Evolutionary conservation across 2,329 filamentous ascomycete species (phyloP).

Genomic region (Venturiaceae sp.): DNA sequence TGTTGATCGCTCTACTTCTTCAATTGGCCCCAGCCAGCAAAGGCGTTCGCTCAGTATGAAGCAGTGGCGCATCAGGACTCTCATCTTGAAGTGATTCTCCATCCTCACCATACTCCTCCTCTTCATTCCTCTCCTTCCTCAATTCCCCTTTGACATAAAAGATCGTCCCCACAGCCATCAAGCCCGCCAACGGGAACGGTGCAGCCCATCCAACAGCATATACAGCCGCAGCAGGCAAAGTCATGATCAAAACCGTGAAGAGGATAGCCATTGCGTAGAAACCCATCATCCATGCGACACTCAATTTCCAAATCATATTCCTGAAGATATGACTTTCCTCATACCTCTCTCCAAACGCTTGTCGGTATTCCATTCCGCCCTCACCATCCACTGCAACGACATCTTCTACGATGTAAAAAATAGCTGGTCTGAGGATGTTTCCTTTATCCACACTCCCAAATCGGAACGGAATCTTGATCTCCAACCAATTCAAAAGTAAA

Average conservation of each 20-base stretch:
- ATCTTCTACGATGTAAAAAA: constrained; percentile 59
- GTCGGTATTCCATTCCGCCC: constrained; percentile 44
- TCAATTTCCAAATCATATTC: constrained; percentile 43
- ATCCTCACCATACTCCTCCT: not conserved
- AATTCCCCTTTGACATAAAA: not conserved
- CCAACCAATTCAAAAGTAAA: not conserved
- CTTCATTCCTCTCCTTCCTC: not conserved
- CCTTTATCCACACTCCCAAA: not conserved
- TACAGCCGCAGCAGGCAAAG: not conserved
- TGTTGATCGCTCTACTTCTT: not conserved
- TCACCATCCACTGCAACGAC: constrained; percentile 57
- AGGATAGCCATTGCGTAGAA: not conserved
- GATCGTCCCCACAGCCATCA: constrained; percentile 7
- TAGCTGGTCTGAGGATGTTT: constrained; percentile 32
- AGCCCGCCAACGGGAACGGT: constrained; percentile 4
- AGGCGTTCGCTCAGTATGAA: constrained; percentile 1
- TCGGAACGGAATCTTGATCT: not conserved
- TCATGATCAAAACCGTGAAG: not conserved
- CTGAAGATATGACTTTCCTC: constrained; percentile 45
- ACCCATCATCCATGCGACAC: constrained; percentile 40
- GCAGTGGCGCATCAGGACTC: not conserved
- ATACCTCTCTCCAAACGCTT: constrained; percentile 41
- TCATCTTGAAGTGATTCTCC: not conserved
- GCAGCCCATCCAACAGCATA: constrained; percentile 8
- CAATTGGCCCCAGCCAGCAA: not conserved